Base-by-base conservation (phyloP, 768 basidiomycete genomes). In the Xerocomus brunneocitrinus region DNA sequence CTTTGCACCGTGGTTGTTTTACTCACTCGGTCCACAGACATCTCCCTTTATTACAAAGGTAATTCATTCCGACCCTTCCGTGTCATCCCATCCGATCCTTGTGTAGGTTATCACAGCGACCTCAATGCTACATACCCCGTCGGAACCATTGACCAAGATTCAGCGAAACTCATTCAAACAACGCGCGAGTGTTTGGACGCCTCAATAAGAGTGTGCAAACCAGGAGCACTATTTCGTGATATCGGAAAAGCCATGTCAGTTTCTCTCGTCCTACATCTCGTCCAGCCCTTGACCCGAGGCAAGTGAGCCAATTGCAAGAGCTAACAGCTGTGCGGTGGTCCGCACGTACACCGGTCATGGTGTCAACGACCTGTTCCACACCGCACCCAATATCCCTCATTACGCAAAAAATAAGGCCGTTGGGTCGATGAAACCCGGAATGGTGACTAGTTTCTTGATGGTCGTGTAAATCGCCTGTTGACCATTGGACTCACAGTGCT, bases 391-490 rank as follows among this genome's bases (percentile, higher is more conserved):
- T 67, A 83, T 97, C 38, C 91, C 93, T 10, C 95, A 97, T 72
- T 97, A 95, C 61, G 91, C 91, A 22, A 93, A 93, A 68, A 95
- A 91, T 65, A 95, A 94, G 70, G 91, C 90, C 39, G 76, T 92
- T 3, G 95, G 95, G 24, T 82, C 85, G 5, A 95, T 98, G 94
- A 94, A 92, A 67, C 72, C 89, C 24, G 95, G 95, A 59, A 95
- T 87, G 90, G 91, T 91, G 58, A 63, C 85, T 70, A 13, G 3
- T 27, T 40, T 25, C 39, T 41, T 25, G 28, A 31, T 49, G 1
- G 3, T n/a, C 24, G 36, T 46, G 10, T 5, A 35, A 19, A 27
- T 36, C 19, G 19, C 40, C 14, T 50, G 53, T 46, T 56, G 34
- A 64, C 50, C 43, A 24, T 43, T 12, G 12, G 27, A 14, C n/a